Evolutionary conservation across 2,329 filamentous ascomycete genomes (phyloP).

Genomic region (Colletotrichum siamense): DNA sequence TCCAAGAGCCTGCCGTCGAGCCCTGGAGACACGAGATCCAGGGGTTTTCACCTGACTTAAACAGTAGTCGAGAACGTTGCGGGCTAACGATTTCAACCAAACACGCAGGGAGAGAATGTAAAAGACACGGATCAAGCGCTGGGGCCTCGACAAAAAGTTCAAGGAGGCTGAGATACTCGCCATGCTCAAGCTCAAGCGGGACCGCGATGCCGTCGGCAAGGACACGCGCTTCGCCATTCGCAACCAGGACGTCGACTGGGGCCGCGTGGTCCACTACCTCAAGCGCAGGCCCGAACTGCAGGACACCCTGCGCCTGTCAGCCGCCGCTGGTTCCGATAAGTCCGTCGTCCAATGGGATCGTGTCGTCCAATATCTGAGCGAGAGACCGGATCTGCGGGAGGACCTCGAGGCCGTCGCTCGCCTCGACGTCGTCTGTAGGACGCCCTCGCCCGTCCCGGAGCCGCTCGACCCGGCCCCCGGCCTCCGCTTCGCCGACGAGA

Average conservation of each 20-base stretch:
- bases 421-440: not conserved
- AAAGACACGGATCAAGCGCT: not conserved
- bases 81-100: not conserved
- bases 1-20: not conserved
- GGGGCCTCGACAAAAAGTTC: slow-evolving; percentile 4
- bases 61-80: not conserved
- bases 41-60: not conserved
- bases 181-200: not conserved
- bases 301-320: not conserved
- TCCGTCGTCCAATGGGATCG: not conserved
- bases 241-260: not conserved
- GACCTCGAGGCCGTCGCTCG: not conserved
- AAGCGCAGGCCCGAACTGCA: not conserved
- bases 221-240: not conserved
- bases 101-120: not conserved
- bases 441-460: not conserved
- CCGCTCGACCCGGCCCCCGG: fast-evolving
- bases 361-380: not conserved
- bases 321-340: not conserved
- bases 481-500: not conserved
- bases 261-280: not conserved
- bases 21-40: not conserved
- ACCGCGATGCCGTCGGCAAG: not conserved
- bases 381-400: not conserved
- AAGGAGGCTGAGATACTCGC: not conserved